phyloP scores from a whole-genome alignment of 1,139 yeast genomes.

The Suhomyces ambrosiae region DNA sequence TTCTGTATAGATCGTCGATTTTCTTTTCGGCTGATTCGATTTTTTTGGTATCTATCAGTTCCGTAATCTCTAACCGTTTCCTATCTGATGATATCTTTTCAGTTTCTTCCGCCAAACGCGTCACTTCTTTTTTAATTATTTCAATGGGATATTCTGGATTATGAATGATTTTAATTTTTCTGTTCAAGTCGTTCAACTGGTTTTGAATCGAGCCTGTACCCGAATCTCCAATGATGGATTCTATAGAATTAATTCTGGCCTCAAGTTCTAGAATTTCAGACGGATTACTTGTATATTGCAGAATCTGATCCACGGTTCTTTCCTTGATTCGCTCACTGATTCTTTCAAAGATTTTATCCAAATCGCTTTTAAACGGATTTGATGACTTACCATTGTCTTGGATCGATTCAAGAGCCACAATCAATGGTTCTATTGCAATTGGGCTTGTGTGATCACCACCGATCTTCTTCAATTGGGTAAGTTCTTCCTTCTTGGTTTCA shows the following conservation, averaged over 20 bases:
- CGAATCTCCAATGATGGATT: constrained; percentile 24
- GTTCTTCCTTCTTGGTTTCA: not conserved
- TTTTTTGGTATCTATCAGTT: constrained; percentile 7
- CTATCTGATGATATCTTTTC: constrained; percentile 21
- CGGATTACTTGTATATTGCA: not conserved
- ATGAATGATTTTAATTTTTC: constrained; percentile 40
- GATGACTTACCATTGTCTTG: not conserved
- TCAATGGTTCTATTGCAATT: not conserved
- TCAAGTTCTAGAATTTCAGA: constrained; percentile 26
- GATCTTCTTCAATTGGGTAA: no score
- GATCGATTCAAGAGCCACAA: not conserved
- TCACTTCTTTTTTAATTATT: constrained; percentile 22
- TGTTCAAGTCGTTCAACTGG: constrained; percentile 35
- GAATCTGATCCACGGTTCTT: constrained; percentile 10
- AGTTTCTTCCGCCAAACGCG: constrained; percentile 22
- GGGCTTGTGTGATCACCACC: not conserved
- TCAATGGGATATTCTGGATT: constrained; percentile 36
- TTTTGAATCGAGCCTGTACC: constrained; percentile 23
- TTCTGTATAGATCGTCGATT: constrained; percentile 40
- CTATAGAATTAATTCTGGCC: constrained; percentile 26
- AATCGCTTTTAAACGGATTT: not conserved
- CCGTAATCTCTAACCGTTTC: constrained; percentile 20
- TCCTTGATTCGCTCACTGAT: not conserved
- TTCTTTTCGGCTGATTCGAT: constrained; percentile 22
- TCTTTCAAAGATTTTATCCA: not conserved